These are phyloP conservation scores for Lithocarpus polystachyus DNA, from an alignment of 306 rosid species.

Conservation along the genomic window DNA sequence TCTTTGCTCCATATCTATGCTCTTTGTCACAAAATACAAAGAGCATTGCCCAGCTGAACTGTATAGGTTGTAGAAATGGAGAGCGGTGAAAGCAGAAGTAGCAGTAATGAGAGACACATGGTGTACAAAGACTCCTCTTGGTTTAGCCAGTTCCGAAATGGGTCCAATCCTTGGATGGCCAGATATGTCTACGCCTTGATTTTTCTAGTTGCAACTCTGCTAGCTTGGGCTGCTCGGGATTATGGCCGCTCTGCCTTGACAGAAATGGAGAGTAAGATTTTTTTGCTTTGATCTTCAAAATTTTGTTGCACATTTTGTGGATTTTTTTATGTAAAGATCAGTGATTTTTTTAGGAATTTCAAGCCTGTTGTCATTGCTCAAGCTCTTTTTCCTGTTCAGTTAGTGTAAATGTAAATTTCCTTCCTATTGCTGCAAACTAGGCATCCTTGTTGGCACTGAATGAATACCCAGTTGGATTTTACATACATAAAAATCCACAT, in stretches of 20 bases:
- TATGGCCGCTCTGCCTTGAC: conserved; percentile 52
- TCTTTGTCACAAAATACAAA: conserved; percentile 2
- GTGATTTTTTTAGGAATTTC: neutral
- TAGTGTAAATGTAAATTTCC: neutral
- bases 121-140: conserved; percentile 44
- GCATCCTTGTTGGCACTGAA: neutral
- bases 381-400: neutral
- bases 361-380: neutral
- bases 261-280: conserved; percentile 59
- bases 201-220: conserved; percentile 61
- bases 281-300: conserved; percentile 4
- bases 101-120: conserved; percentile 20
- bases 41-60: conserved; percentile 14
- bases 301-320: neutral
- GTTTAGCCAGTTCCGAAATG: conserved; percentile 67
- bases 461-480: neutral
- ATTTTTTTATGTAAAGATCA: neutral
- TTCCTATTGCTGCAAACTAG: neutral
- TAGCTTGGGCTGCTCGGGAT: conserved; percentile 96
- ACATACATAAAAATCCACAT: neutral
- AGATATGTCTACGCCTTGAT: conserved; percentile 86
- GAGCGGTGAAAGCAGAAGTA: conserved; percentile 18
- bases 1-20: conserved; percentile 19
- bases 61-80: conserved; percentile 47
- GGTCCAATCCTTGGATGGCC: conserved; percentile 92